Conservation (phyloP, 495 filamentous ascomycete genomes). For the Penicillium nucicola region DNA sequence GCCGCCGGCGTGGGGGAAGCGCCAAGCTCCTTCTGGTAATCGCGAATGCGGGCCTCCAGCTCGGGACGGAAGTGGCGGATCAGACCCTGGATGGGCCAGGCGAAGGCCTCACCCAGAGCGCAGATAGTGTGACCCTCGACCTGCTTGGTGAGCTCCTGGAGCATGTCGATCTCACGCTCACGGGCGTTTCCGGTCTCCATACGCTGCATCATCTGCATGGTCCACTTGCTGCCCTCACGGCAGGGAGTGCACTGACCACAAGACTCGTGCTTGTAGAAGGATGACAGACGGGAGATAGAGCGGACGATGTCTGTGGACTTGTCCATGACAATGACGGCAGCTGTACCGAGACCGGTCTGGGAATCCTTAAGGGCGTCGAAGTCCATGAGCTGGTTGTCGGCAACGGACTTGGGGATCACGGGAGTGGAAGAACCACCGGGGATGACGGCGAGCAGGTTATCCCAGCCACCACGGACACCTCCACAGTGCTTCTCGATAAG, state of each 20-base stretch:
- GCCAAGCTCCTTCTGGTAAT: slow-evolving; percentile 60
- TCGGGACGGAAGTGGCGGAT: slow-evolving; percentile 98
- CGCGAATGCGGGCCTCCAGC: slow-evolving; percentile 81
- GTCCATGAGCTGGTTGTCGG: slow-evolving; percentile 96
- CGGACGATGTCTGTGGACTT: slow-evolving; percentile 94
- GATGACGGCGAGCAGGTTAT: slow-evolving; percentile 92
- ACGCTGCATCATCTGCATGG: slow-evolving; percentile 95
- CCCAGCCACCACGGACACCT: slow-evolving; percentile 94
- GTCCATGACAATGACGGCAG: slow-evolving; percentile 98
- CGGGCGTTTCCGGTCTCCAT: slow-evolving; percentile 88
- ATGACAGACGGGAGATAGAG: slow-evolving; percentile 84
- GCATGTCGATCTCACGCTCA: slow-evolving; percentile 95
- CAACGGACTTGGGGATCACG: slow-evolving; percentile 81
- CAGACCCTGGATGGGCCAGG: slow-evolving; percentile 96
- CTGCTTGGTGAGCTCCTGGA: slow-evolving; percentile 98
- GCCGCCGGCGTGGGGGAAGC: slow-evolving; percentile 78
- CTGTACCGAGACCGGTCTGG: slow-evolving; percentile 95
- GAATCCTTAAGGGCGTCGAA: slow-evolving; percentile 98
- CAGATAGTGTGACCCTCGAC: slow-evolving; percentile 99
- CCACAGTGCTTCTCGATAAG: slow-evolving; percentile 97
- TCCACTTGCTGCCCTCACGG: slow-evolving; percentile 96
- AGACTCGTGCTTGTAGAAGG: slow-evolving; percentile 97
- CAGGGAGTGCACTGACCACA: slow-evolving; percentile 99
- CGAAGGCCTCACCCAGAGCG: slow-evolving; percentile 95
- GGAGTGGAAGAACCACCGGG: slow-evolving; percentile 96